Conservation (phyloP, 192 early-diverging fungal genomes). For the Chytriomyces sp. region DNA sequence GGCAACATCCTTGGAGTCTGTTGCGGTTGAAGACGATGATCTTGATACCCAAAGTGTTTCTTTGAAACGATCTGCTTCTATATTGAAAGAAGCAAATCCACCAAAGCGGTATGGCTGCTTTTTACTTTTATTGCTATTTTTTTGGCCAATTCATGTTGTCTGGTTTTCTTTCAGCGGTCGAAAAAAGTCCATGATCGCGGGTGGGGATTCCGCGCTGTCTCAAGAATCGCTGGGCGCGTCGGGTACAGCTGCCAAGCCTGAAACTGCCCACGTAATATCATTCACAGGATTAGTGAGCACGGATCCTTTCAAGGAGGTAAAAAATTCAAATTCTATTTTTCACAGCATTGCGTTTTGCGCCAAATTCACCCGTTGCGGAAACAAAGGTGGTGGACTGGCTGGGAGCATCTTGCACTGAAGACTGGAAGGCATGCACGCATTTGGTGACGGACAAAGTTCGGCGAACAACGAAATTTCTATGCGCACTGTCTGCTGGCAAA, state of each 20-base stretch:
- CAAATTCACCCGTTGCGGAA: neutral
- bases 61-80: neutral
- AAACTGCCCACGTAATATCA: neutral
- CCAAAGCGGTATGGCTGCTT: neutral
- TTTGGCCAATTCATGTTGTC: neutral
- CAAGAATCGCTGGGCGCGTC: neutral
- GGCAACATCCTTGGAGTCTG: neutral
- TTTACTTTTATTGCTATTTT: neutral
- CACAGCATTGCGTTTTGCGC: neutral
- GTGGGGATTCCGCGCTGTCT: neutral
- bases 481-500: slow-evolving; percentile 51
- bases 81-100: neutral
- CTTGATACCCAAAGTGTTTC: neutral
- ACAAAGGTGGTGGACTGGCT: slow-evolving; percentile 19
- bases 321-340: neutral
- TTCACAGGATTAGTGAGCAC: neutral
- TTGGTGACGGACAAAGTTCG: slow-evolving; percentile 54
- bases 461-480: slow-evolving; percentile 58
- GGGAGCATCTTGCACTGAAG: slow-evolving; percentile 37
- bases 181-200: neutral
- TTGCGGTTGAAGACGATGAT: neutral
- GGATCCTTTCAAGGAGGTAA: neutral
- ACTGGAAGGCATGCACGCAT: slow-evolving; percentile 53
- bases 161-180: neutral
- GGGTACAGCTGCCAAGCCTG: no score